Base-by-base conservation (phyloP, 768 basidiomycete genomes). In the Psilocybe tampanensis region DNA sequence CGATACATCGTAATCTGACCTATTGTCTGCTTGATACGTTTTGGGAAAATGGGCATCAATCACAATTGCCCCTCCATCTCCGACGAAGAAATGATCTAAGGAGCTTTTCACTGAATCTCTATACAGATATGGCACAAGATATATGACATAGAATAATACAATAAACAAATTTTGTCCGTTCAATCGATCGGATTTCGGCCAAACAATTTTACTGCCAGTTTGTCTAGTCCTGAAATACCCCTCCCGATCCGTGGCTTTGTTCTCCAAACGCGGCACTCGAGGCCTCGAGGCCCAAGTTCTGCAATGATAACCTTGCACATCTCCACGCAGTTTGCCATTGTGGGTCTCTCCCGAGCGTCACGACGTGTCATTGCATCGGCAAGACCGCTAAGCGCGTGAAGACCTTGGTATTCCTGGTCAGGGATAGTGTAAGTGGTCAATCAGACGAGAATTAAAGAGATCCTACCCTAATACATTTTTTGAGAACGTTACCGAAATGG, bases 401-500 rank as follows among this genome's bases (percentile, higher is more conserved):
- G 22, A 39, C 52, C 52, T 44, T 54, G n/a, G 26, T 34, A 54
- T 8, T n/a, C 23, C 45, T 47, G 22, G 9, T 11, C n/a, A n/a
- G n/a, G 2, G 12, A 23, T n/a, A 23, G 23, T 8, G 21, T 47
- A 24, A 34, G 5, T 2, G 3, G 23, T 24, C 21, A 29, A 22
- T 41, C 9, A 47, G 15, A n/a, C 15, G 13, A 29, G 7, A 47
- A 26, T 4, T 6, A 15, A 12, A 23, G 17, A 13, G 15, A 47
- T 41, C 34, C 11, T 22, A 54, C 56, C 32, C 36, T 19, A 3
- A 54, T 50, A 8, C 45, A 36, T 12, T 24, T 50, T 17, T 53
- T 44, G 3, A 68, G 13, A 1, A 61, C 58, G 39, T 63, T 64
- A 5, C 72, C 70, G 7, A 73, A 47, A 32, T 68, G 66, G 41